Evolutionary conservation across 805 yeast species (phyloP), one percentile per base, ranked within the genome.

Genomic region (Candida pseudofarinosa): DNA sequence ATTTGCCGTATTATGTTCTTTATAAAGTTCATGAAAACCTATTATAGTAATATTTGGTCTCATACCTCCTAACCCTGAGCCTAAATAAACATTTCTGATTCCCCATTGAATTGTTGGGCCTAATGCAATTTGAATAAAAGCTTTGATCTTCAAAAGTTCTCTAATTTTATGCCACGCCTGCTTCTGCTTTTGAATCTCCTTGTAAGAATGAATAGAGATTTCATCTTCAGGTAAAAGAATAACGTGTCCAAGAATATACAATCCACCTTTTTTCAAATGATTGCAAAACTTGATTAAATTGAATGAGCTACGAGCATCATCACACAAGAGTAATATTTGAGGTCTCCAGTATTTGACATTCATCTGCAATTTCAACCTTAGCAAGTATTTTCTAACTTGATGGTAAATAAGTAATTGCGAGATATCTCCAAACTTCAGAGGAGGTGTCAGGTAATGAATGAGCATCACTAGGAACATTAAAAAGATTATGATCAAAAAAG

Each of bases 291-390:
- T 82, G 45, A 93, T 90, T 49, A 93, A 68, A 52, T 85, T 87
- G 97, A 97, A 91, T 23, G 90, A 77, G 0, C 95, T 82, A 48
- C 96, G 70, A 0, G 99, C 98, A 53, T 88, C 86, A 55, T 93
- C 98, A 33, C 90, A 91, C 28, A 93, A 67, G 23, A 93, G 65
- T 45, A 93, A 68, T 33, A 93, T 83, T 61, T 93, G 99, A 0
- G 99, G 99, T 53, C 99, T 74, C 99, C 99, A 93, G 60, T 90
- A 93, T 64, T 93, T 93, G 40, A 93, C 97, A 59, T 91, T 95
- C 68, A 70, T 65, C 56, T 93, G 96, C 54, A 88, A 88, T 45
- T 88, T 78, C 35, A 91, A 71, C 41, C 95, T 72, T 46, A 93
- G 66, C 35, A 88, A 67, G 57, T 93, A 93, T 59, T 93, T 93